Conservation (phyloP, 495 filamentous ascomycete species). For the Aspergillus diversus region DNA sequence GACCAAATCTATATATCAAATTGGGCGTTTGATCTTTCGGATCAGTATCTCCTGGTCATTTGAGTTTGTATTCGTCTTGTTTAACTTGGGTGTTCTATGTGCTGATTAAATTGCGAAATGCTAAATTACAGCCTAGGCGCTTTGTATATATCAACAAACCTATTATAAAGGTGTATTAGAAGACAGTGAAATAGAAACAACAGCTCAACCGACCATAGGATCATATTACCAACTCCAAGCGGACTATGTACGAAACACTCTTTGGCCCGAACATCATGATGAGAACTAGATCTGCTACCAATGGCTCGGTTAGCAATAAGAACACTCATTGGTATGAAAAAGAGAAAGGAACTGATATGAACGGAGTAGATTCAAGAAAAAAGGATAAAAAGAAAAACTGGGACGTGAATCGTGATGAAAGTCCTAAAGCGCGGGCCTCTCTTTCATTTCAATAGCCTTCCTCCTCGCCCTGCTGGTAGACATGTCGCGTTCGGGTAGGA, state of each 20-base stretch:
- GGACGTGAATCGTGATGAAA: slow-evolving; percentile 13
- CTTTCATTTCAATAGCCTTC: slow-evolving; percentile 50
- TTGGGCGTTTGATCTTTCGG: not conserved
- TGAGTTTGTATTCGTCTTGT: not conserved
- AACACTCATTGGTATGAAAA: slow-evolving; percentile 11
- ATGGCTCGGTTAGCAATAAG: slow-evolving; percentile 22
- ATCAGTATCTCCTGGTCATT: not conserved
- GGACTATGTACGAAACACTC: slow-evolving; percentile 12
- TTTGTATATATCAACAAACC: slow-evolving; percentile 11
- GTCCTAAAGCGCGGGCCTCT: slow-evolving; percentile 4
- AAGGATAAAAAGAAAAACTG: slow-evolving; percentile 9
- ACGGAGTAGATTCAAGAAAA: slow-evolving; percentile 10
- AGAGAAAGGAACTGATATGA: slow-evolving; percentile 10
- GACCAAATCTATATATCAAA: not conserved
- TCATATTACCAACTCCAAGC: slow-evolving; percentile 15
- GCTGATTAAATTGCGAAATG: not conserved
- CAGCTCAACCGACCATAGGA: slow-evolving; percentile 5
- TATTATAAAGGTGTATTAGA: slow-evolving; percentile 19
- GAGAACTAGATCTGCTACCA: slow-evolving; percentile 21
- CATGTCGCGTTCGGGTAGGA: slow-evolving; percentile 76
- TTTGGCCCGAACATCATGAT: slow-evolving; percentile 15
- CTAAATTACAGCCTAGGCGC: slow-evolving; percentile 3
- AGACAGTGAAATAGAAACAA: slow-evolving; percentile 4
- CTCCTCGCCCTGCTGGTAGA: slow-evolving; percentile 82
- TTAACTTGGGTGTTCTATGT: not conserved